Evolutionary conservation across 106 monocot genomes (phyloP).

Genomic region (Posidonia australis): DNA sequence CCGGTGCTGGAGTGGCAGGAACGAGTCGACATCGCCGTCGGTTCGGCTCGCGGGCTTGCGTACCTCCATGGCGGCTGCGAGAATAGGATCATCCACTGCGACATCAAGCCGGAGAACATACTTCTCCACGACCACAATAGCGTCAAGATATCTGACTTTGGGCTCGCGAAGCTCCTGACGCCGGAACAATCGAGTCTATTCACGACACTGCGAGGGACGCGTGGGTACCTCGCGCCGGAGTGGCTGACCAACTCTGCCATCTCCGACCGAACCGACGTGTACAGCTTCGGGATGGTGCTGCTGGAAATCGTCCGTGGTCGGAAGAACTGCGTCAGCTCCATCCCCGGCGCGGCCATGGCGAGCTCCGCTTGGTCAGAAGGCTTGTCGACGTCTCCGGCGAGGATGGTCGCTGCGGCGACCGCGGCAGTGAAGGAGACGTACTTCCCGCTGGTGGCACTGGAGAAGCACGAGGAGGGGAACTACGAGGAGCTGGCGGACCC

Average conservation of each 20-base stretch:
- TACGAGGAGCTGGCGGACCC: constrained; percentile 51
- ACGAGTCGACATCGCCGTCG: constrained; percentile 51
- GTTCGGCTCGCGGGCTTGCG: constrained; percentile 72
- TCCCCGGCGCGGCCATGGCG: not conserved
- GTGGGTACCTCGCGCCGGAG: constrained; percentile 87
- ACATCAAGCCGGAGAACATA: constrained; percentile 93
- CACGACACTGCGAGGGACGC: constrained; percentile 79
- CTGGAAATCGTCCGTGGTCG: constrained; percentile 62
- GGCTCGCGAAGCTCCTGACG: constrained; percentile 66
- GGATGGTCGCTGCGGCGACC: not conserved
- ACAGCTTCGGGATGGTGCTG: constrained; percentile 92
- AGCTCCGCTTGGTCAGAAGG: not conserved
- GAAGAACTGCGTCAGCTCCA: constrained; percentile 35
- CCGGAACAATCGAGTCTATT: constrained; percentile 64
- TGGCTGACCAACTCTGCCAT: constrained; percentile 86
- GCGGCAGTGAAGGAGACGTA: constrained; percentile 12
- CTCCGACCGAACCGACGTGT: constrained; percentile 77
- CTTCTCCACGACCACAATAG: constrained; percentile 43
- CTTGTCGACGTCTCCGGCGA: not conserved
- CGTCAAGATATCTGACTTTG: constrained; percentile 84
- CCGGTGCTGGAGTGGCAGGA: constrained; percentile 79
- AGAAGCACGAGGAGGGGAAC: constrained; percentile 50
- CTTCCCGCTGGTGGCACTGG: constrained; percentile 70
- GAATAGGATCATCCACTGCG: constrained; percentile 76
- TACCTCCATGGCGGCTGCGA: constrained; percentile 71